These are phyloP conservation scores for Beauveria bassiana DNA, from an alignment of 2,329 filamentous ascomycete species.

Conservation along the genomic window DNA sequence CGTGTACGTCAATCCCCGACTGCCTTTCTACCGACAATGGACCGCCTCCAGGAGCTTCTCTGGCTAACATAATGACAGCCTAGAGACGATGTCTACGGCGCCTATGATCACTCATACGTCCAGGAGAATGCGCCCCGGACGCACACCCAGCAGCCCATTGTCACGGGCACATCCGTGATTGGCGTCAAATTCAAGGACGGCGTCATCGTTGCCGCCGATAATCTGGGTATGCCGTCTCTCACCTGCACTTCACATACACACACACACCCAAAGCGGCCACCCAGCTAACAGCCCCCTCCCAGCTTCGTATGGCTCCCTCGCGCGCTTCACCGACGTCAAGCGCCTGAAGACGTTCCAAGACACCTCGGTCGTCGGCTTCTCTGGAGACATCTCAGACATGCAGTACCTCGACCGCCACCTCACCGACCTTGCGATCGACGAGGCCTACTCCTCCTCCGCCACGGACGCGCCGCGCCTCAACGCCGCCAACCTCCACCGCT, in stretches of 20 bases:
- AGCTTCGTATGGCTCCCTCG: constrained; percentile 97
- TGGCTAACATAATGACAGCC: constrained; percentile 50
- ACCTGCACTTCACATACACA: neutral
- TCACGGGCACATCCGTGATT: constrained; percentile 93
- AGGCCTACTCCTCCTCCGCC: constrained; percentile 60
- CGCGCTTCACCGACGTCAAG: constrained; percentile 94
- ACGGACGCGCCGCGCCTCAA: constrained; percentile 49
- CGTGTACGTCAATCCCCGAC: constrained; percentile 44
- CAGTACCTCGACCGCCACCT: constrained; percentile 94
- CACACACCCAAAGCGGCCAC: neutral
- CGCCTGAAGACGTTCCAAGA: constrained; percentile 84
- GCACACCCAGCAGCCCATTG: constrained; percentile 86
- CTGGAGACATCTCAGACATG: constrained; percentile 98
- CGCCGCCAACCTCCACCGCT: constrained; percentile 93
- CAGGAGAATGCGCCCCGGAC: constrained; percentile 63
- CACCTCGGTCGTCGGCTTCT: constrained; percentile 81
- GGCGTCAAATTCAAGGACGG: constrained; percentile 94
- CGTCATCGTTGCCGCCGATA: constrained; percentile 94
- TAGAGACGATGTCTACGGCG: constrained; percentile 92
- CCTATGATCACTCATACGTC: constrained; percentile 84
- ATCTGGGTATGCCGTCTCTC: constrained; percentile 59
- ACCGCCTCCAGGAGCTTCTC: no score
- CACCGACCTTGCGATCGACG: constrained; percentile 74
- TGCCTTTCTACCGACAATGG: no score
- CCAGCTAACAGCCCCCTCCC: constrained; percentile 4